phyloP scores from a whole-genome alignment of 108 stramenopile species.

The Cyclostephanos tholiformis region DNA sequence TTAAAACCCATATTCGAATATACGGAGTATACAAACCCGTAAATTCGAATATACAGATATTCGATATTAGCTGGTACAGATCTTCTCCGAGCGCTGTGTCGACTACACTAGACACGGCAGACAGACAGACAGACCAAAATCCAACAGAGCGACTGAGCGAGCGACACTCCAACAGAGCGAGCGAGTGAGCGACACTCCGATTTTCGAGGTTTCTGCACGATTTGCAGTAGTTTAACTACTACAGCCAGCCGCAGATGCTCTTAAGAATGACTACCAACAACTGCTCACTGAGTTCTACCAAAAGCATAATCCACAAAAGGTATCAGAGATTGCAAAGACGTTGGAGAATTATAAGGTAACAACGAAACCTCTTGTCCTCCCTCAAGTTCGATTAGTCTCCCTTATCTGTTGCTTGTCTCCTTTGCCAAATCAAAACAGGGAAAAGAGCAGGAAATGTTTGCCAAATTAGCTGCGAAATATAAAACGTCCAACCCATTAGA shows the following conservation, averaged over 20 bases:
- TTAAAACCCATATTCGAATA: too few relatives aligned
- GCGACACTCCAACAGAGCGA: too few relatives aligned
- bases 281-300: slow-evolving; percentile 74
- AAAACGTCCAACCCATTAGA: slow-evolving; percentile 66
- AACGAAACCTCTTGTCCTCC: slow-evolving; percentile 3
- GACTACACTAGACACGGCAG: too few relatives aligned
- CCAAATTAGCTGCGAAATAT: slow-evolving; percentile 70
- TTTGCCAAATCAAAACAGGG: slow-evolving; percentile 32
- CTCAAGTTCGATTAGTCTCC: background rate
- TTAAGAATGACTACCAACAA: slow-evolving; percentile 54
- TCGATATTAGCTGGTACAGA: too few relatives aligned
- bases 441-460: slow-evolving; percentile 65
- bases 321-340: slow-evolving; percentile 56
- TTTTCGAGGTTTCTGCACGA: too few relatives aligned
- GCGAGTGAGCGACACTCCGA: too few relatives aligned
- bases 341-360: slow-evolving; percentile 78
- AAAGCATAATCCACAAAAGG: slow-evolving; percentile 71
- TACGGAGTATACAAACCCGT: too few relatives aligned
- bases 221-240: too few relatives aligned
- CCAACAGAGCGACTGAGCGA: too few relatives aligned
- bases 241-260: background rate
- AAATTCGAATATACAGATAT: too few relatives aligned
- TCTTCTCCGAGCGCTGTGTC: too few relatives aligned
- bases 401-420: background rate
- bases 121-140: too few relatives aligned